Evolutionary conservation across 371 early-diverging fungal genomes (phyloP).

Genomic region (Catenaria anguillulae): DNA sequence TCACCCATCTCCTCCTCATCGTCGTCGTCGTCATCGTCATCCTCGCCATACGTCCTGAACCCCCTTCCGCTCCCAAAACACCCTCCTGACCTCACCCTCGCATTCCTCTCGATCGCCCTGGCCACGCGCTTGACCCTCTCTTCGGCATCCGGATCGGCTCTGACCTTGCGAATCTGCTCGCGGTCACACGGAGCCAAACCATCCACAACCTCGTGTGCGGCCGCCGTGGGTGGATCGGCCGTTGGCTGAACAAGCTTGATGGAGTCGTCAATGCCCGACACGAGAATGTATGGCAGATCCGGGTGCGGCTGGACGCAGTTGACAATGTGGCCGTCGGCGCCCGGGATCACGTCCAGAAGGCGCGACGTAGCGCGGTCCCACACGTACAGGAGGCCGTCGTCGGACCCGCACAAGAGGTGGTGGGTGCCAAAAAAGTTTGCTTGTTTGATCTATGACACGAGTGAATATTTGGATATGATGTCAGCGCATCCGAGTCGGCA

Average conservation of each 20-base stretch:
- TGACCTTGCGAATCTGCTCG: too few relatives aligned
- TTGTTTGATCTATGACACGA: not conserved
- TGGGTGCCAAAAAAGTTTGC: not conserved
- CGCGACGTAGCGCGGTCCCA: not conserved
- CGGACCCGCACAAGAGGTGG: not conserved
- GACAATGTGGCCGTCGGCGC: not conserved
- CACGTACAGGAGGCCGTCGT: not conserved
- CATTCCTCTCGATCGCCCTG: too few relatives aligned
- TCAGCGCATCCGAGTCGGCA: not conserved
- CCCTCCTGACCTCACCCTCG: too few relatives aligned
- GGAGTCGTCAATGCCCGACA: slow-evolving; percentile 4
- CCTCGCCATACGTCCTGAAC: too few relatives aligned
- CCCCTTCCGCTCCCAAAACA: too few relatives aligned
- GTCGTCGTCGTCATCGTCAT: too few relatives aligned
- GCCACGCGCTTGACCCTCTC: too few relatives aligned
- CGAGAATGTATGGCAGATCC: not conserved
- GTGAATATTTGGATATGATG: not conserved
- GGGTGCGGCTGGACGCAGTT: slow-evolving; percentile 7
- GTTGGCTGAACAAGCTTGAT: not conserved
- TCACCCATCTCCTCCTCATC: too few relatives aligned
- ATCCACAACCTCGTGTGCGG: too few relatives aligned
- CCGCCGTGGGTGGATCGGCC: too few relatives aligned
- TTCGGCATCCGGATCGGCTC: too few relatives aligned
- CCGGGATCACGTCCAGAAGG: not conserved
- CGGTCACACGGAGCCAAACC: too few relatives aligned